Percentiles rank a stretch among this genome's conserved stretches.
Conservation (phyloP, 305 asterid species). For the Solanum aculeatissimum region DNA sequence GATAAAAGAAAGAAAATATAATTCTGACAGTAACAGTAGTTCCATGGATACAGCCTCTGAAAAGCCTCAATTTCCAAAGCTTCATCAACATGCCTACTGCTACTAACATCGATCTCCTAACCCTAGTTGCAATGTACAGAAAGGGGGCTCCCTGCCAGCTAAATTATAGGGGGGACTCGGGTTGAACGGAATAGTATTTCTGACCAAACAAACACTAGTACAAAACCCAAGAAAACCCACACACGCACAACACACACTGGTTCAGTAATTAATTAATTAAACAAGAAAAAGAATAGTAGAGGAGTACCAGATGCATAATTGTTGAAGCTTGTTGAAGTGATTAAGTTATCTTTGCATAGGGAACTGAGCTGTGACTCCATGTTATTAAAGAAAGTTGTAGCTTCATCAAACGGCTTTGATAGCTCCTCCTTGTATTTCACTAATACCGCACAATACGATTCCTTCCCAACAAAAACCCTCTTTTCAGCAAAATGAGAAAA, state of each 20-base stretch:
- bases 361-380: conserved; percentile 50
- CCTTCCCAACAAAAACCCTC: conserved; percentile 17
- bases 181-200: conserved; percentile 8
- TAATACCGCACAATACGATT: conserved; percentile 56
- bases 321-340: not conserved
- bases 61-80: conserved; percentile 10
- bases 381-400: conserved; percentile 54
- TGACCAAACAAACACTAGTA: not conserved
- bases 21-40: not conserved
- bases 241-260: not conserved
- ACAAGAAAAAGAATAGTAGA: not conserved
- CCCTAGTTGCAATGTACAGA: not conserved
- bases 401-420: conserved; percentile 74
- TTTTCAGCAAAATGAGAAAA: not conserved
- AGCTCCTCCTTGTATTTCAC: conserved; percentile 54
- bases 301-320: conserved; percentile 14
- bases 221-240: not conserved
- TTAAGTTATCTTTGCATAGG: conserved; percentile 59
- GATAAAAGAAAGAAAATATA: not conserved
- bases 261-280: not conserved
- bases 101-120: not conserved
- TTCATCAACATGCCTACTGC: not conserved
- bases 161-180: not conserved
- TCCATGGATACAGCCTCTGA: not conserved
- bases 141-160: not conserved